phyloP scores from a whole-genome alignment of 768 basidiomycete genomes.

The Collybia sordida region DNA sequence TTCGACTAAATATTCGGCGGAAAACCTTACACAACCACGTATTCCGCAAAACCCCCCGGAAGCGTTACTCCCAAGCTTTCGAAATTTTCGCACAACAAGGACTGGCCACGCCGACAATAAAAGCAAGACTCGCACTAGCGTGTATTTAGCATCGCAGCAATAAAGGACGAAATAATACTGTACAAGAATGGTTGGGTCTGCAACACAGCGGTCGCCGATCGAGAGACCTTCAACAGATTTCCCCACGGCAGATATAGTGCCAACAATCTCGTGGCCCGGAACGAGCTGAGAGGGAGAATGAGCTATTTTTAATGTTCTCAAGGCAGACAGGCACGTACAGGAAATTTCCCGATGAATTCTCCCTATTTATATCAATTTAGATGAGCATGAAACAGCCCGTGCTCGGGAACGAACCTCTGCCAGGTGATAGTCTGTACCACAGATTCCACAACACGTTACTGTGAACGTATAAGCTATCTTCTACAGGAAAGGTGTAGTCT shows the following conservation, averaged over 20 bases:
- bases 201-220: slow-evolving; percentile 66
- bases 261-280: slow-evolving; percentile 41
- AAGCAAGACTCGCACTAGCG: slow-evolving; percentile 53
- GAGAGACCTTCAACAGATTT: slow-evolving; percentile 59
- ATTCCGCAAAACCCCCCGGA: slow-evolving; percentile 75
- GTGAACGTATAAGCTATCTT: slow-evolving; percentile 7
- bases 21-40: slow-evolving; percentile 59
- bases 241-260: slow-evolving; percentile 26
- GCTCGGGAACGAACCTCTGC: slow-evolving; percentile 42
- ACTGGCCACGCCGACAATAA: slow-evolving; percentile 71
- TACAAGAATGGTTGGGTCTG: slow-evolving; percentile 58
- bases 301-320: neutral
- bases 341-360: slow-evolving; percentile 72
- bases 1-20: neutral
- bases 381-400: neutral
- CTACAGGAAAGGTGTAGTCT: neutral
- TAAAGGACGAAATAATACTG: slow-evolving; percentile 8
- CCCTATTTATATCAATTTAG: slow-evolving; percentile 39
- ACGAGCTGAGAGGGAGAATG: slow-evolving; percentile 28
- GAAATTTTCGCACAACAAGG: slow-evolving; percentile 72
- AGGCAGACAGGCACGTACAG: slow-evolving; percentile 36
- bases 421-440: slow-evolving; percentile 60
- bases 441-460: slow-evolving; percentile 49
- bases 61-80: slow-evolving; percentile 59
- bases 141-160: neutral